Base-by-base conservation (phyloP, 192 early-diverging fungal species). In the Backusella mclennaniae region DNA sequence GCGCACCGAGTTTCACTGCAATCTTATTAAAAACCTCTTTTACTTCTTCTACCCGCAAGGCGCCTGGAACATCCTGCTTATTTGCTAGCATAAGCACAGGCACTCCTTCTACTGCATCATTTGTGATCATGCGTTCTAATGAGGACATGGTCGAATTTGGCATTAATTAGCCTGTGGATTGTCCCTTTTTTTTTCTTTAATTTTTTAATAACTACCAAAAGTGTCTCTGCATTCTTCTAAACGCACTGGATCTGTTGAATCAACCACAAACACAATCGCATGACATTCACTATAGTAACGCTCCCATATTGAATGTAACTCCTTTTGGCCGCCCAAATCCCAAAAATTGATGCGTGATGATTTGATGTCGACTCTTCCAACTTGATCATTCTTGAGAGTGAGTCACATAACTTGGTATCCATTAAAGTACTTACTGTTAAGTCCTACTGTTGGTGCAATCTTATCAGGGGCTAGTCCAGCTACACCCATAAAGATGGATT, bases 31-130 rank as follows among this genome's bases (percentile, higher is more conserved):
- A 94, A 21, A 94, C 86, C 79, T 98, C 96, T 79, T 98, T 96
- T 75, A 97, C 90, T 39, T 93, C 87, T 26, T 95, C 93, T 35
- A 98, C 84, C 26, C 56, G 80, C 42, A 93, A 75, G 0, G 93
- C 91, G 26, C 86, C 87, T n/a, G 85, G 78, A 31, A 91, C 71
- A 80, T 99, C 98, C 80, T 95, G 92, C 76, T 99, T 99, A 82
- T 97, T 99, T 14, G 96, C 96, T 69, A 98, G 77, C 86, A 99
- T 95, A 49, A 99, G 82, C 9, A 99, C 82, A 9, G 98, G 98
- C 3, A 99, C 86, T 0, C 95, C 93, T 49, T 93, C 93, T 19
- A 95, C 87, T 23, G 83, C 87, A 71, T 94, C 90, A 33, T 90
- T 92, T 44, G 85, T 85, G 41, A 97, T 90, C 21, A 99, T 90